Conservation (phyloP, 1,284 basidiomycete species). For the Tylopilus sp. region DNA sequence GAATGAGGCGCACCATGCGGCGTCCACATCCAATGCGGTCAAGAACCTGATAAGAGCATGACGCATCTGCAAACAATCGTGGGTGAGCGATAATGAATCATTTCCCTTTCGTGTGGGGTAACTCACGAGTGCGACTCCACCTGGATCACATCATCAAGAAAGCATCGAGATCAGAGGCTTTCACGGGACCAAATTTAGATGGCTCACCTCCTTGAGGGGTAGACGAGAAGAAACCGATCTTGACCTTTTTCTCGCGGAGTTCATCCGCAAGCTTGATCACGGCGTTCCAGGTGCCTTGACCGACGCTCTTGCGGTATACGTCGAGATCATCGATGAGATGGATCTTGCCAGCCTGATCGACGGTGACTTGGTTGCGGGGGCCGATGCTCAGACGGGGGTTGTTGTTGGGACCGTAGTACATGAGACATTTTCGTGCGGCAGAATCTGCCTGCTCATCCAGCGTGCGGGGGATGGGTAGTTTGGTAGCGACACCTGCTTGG, state of each 20-base stretch:
- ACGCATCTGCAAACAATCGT: conserved; percentile 61
- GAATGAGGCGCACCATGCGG: conserved; percentile 60
- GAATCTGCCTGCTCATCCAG: conserved; percentile 82
- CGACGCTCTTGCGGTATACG: conserved; percentile 65
- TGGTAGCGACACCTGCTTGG: conserved; percentile 49
- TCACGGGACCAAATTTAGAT: conserved; percentile 10
- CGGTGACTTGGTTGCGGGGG: conserved; percentile 75
- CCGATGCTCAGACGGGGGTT: conserved; percentile 78
- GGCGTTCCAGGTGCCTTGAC: conserved; percentile 71
- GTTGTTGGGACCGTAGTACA: conserved; percentile 78
- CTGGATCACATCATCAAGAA: conserved; percentile 40
- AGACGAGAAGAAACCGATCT: conserved; percentile 87
- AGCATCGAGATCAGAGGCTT: conserved; percentile 25
- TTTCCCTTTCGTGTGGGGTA: conserved; percentile 2
- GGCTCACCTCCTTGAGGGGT: conserved; percentile 81
- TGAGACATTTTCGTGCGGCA: conserved; percentile 75
- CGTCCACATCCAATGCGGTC: conserved; percentile 74
- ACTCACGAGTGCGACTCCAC: conserved; percentile 83
- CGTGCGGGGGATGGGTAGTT: conserved; percentile 70
- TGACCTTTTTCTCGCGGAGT: conserved; percentile 76
- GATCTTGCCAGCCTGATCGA: conserved; percentile 77
- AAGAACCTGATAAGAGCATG: conserved; percentile 85
- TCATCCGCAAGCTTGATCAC: conserved; percentile 79
- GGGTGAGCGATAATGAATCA: conserved; percentile 20
- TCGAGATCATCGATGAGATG: conserved; percentile 77